These are phyloP conservation scores for Aspergillus funiculosus DNA, from an alignment of 495 filamentous ascomycete species.

Conservation along the genomic window DNA sequence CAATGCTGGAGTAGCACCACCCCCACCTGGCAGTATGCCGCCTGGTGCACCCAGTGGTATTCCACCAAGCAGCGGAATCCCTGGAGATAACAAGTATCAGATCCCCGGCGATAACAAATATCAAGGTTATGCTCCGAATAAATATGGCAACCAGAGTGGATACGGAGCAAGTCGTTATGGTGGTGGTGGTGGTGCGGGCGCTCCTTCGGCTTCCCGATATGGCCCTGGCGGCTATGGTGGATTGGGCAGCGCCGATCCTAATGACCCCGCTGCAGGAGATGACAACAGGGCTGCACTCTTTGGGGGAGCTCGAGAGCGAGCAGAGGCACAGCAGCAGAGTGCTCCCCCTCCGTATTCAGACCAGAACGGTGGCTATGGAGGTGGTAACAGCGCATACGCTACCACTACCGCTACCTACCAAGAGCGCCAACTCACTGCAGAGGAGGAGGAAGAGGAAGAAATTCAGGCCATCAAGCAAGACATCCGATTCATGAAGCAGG, in stretches of 20 bases:
- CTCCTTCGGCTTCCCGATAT: conserved; percentile 35
- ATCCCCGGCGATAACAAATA: conserved; percentile 47
- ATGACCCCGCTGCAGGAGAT: conserved; percentile 45
- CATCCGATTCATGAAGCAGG: conserved; percentile 69
- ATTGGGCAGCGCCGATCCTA: conserved; percentile 51
- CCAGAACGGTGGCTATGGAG: conserved; percentile 37
- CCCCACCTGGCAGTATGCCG: conserved; percentile 24
- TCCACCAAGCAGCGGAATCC: conserved; percentile 23
- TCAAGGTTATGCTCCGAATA: conserved; percentile 52
- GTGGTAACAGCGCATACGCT: conserved; percentile 43
- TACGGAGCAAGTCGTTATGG: conserved; percentile 63
- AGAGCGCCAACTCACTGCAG: conserved; percentile 67
- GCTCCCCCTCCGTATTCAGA: conserved; percentile 42
- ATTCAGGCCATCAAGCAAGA: conserved; percentile 64
- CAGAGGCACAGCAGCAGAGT: conserved; percentile 35
- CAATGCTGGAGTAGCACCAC: conserved; percentile 38
- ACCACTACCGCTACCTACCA: conserved; percentile 61
- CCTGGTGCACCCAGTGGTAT: not conserved
- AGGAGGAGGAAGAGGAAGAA: conserved; percentile 66
- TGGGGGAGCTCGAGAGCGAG: conserved; percentile 54
- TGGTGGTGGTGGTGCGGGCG: conserved; percentile 31
- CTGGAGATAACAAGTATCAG: conserved; percentile 23
- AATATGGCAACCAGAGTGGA: conserved; percentile 56
- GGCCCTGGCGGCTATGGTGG: conserved; percentile 71
- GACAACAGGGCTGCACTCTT: conserved; percentile 60